phyloP scores from a whole-genome alignment of 2,329 filamentous ascomycete species.

The Plenodomus biglobosus region DNA sequence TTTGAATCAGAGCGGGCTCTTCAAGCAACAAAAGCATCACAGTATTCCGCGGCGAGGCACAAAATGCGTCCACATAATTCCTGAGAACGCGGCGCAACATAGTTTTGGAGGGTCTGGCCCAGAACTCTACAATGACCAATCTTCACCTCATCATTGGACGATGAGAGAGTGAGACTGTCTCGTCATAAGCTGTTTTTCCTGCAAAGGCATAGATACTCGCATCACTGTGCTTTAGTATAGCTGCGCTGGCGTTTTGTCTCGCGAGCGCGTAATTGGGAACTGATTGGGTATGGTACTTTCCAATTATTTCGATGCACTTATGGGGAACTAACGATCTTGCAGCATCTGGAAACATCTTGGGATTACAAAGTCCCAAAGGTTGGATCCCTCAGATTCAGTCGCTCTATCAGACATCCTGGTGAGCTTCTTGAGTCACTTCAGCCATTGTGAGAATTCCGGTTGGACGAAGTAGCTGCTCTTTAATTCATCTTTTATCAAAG shows the following conservation, averaged over 20 bases:
- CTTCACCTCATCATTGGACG: conserved; percentile 66
- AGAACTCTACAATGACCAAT: conserved; percentile 15
- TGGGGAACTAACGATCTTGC: conserved; percentile 56
- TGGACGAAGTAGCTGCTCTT: conserved; percentile 59
- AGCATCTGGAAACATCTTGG: background rate
- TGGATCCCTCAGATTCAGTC: conserved; percentile 31
- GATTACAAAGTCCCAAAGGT: conserved; percentile 9
- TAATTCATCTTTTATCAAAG: conserved; percentile 59
- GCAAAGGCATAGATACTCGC: conserved; percentile 57
- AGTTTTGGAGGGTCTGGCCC: conserved; percentile 28
- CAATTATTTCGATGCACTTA: conserved; percentile 57
- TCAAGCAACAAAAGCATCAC: conserved; percentile 56
- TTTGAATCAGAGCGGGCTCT: conserved; percentile 51
- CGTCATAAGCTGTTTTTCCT: conserved; percentile 55
- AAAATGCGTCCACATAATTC: conserved; percentile 2
- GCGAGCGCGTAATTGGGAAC: conserved; percentile 46
- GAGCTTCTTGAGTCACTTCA: conserved; percentile 67
- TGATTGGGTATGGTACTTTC: conserved; percentile 21
- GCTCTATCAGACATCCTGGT: conserved; percentile 56
- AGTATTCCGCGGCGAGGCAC: conserved; percentile 25
- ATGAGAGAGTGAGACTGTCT: conserved; percentile 50
- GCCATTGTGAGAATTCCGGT: conserved; percentile 62
- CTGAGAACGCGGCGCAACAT: conserved; percentile 20
- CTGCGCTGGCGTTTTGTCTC: conserved; percentile 56
- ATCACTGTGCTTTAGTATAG: conserved; percentile 52